Evolutionary conservation across 371 early-diverging fungal species (phyloP), one percentile per base, ranked within the genome.

Genomic region (Nematocida ironsii): DNA sequence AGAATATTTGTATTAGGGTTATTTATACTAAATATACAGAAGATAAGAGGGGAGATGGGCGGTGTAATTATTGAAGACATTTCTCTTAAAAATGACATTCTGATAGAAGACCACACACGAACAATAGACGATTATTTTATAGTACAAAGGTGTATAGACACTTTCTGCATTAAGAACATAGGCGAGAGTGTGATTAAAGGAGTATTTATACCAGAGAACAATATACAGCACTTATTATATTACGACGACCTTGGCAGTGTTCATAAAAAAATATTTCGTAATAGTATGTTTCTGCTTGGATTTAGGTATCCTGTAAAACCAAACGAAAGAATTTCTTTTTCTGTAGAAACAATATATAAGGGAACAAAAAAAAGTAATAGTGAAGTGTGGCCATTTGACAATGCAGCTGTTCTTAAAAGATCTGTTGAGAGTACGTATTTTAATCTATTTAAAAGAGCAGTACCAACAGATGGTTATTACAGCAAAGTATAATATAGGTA

Each of bases 191-290:
- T 47, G 25, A 27, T 42, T 5, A 42, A 27, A 23, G 48, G 57
- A 20, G 9, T 33, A 20, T 47, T n/a, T 9, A 47, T 42, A 27
- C 40, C 48, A 23, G 27, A 13, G 16, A 0, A 54, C 18, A 16
- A 44, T 16, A 6, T n/a, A n/a, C 6, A 48, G 27, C n/a, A 45
- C n/a, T 11, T 75, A 16, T 16, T 1, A 13, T 75, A 75, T 48
- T 75, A 64, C 45, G 76, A 75, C 40, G 76, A 66, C 1, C 66
- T 75, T 13, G 76, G 76, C 20, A 64, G 48, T 23, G 66, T 75
- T 47, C 66, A 75, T 50, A 47, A 54, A 55, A 5, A 50, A 2
- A 44, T 25, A 7, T 25, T 20, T 2, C 9, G 62, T 11, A 33
- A 66, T 16, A 27, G 48, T 16, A 33, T 50, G 44, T 23, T 39